Conservation (phyloP, 2,329 filamentous ascomycete genomes). For the Huntiella savannae region DNA sequence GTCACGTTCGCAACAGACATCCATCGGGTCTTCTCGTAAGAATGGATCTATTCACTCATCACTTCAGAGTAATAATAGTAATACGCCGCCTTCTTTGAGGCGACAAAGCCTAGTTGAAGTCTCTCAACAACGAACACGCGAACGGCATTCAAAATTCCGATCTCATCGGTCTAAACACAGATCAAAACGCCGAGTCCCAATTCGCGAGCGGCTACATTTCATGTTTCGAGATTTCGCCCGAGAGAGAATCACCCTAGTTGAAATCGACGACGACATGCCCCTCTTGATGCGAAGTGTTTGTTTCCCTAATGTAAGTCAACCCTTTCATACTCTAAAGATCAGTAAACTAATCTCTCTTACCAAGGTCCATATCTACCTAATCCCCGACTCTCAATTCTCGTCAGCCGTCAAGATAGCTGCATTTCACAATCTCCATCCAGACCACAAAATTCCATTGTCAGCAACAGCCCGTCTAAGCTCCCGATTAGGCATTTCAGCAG, state of each 20-base stretch:
- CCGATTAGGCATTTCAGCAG: background rate
- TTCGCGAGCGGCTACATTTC: background rate
- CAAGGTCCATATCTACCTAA: conserved; percentile 8
- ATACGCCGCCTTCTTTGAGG: too few species aligned
- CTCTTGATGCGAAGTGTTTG: conserved; percentile 8
- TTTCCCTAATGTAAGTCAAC: conserved; percentile 7
- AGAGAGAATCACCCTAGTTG: conserved; percentile 4
- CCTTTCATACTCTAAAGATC: background rate
- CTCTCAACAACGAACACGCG: too few species aligned
- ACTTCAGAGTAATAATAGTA: too few species aligned
- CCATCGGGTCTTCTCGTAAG: too few species aligned
- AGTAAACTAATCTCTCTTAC: background rate
- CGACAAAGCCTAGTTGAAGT: too few species aligned
- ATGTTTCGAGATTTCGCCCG: conserved; percentile 8
- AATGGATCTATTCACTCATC: too few species aligned
- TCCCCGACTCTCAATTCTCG: conserved; percentile 5
- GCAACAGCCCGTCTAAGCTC: too few species aligned
- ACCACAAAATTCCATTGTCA: conserved; percentile 4
- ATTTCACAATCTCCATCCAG: conserved; percentile 3
- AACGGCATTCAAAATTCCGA: too few species aligned
- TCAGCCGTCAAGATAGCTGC: conserved; percentile 5
- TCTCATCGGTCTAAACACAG: background rate
- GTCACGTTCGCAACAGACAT: too few species aligned
- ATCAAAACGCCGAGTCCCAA: background rate
- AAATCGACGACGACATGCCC: conserved; percentile 8